A percentile compares a stretch with the other conserved stretches of the same genome.
phyloP scores from a whole-genome alignment of 1,284 basidiomycete genomes.

The Microbotryum scabiosae region DNA sequence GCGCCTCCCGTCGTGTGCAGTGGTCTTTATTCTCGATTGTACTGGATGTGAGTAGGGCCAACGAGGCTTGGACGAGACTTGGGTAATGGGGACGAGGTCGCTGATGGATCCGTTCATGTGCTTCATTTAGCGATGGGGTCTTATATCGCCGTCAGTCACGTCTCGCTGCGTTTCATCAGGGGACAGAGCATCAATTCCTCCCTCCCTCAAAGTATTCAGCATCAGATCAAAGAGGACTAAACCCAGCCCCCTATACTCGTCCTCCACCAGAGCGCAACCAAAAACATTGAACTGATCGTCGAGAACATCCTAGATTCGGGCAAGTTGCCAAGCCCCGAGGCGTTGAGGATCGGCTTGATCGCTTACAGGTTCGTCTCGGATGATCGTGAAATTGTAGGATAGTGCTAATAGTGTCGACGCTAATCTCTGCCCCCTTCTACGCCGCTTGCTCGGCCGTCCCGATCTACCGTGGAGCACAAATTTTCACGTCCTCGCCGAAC shows the following conservation, averaged over 20 bases:
- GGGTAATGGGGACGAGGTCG: background rate
- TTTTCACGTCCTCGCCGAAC: slow-evolving; percentile 31
- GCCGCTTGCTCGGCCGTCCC: background rate
- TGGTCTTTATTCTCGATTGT: slow-evolving; percentile 82
- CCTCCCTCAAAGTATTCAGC: too few relatives aligned
- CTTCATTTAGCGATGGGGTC: slow-evolving; percentile 39
- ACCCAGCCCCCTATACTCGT: background rate
- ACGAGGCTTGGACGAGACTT: background rate
- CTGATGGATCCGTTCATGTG: background rate
- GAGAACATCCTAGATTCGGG: slow-evolving; percentile 93
- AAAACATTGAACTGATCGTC: slow-evolving; percentile 95
- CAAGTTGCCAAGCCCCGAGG: slow-evolving; percentile 72
- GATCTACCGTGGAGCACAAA: slow-evolving; percentile 60
- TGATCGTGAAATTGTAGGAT: background rate
- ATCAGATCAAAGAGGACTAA: too few relatives aligned
- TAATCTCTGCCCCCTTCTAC: background rate
- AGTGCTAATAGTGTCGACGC: background rate
- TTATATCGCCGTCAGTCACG: slow-evolving; percentile 39
- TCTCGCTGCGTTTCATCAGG: background rate
- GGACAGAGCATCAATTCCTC: background rate
- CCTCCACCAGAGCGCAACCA: slow-evolving; percentile 54
- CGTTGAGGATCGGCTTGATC: slow-evolving; percentile 52
- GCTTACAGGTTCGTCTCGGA: slow-evolving; percentile 57
- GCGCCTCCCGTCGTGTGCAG: slow-evolving; percentile 28
- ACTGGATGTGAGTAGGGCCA: slow-evolving; percentile 51